Percentiles rank a stretch among this genome's conserved stretches.
Conservation (phyloP, 2,329 filamentous ascomycete genomes). For the Diaporthe ampelina region DNA sequence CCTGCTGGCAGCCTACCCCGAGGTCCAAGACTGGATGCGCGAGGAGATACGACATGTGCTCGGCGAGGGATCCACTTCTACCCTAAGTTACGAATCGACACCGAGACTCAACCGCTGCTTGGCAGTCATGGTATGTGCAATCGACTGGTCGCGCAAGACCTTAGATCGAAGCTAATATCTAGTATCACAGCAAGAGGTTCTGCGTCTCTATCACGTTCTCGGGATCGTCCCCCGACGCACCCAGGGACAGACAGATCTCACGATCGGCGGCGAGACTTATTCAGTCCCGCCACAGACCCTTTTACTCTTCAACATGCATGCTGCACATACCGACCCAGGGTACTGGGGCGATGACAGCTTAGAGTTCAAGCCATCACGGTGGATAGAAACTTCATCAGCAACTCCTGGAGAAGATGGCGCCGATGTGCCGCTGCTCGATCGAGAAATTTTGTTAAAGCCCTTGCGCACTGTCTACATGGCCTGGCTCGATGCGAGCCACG, state of each 20-base stretch:
- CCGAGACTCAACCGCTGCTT: background rate
- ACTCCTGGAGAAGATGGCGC: background rate
- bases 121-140: background rate
- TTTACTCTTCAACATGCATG: background rate
- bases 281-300: background rate
- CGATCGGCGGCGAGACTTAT: background rate
- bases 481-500: background rate
- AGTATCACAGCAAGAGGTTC: background rate
- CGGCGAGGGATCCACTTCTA: background rate
- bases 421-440: background rate
- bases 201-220: background rate
- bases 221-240: background rate
- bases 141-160: too few species aligned
- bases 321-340: background rate
- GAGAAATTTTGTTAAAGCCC: background rate
- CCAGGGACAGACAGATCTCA: background rate
- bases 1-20: background rate
- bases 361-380: background rate
- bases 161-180: background rate
- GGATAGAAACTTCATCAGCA: background rate
- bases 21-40: background rate
- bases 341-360: background rate
- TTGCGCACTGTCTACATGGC: background rate
- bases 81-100: background rate
- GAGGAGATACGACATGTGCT: background rate